Evolutionary conservation across 2,329 filamentous ascomycete species (phyloP), one percentile per base, ranked within the genome.

Genomic region (Monilinia fructigena): DNA sequence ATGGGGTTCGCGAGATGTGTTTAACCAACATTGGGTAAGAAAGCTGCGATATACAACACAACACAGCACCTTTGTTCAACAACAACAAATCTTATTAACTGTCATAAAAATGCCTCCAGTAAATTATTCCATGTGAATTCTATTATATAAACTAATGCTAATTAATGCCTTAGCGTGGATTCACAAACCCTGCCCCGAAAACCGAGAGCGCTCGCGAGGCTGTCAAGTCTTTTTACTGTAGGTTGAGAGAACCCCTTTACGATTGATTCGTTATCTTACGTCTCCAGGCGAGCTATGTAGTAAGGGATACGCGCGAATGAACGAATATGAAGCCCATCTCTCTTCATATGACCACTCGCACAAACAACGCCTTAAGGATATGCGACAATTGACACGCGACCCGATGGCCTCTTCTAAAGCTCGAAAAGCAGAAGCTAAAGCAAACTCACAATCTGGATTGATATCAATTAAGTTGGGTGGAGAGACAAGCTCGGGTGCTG

Each of bases 311-410:
- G 88, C 89, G 1, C 92, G 95, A 66, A 94, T 96, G 84, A 94
- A 96, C 76, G 94, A 98, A 77, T 97, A 96, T 77, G 94, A 98
- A 78, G 90, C 93, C 10, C 95, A 99, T 77, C 91, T 97, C 66
- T 88, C 88, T 70, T 95, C 91, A 74, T 98, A 98, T 78, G 95
- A 98, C 76, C 95, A 99, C 79, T 91, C 91, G 73, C 95, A 99
- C 79, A 93, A 93, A 77, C 93, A 96, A 80, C 89, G 91, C 60
- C 85, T 93, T 67, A 91, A 92, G 78, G 91, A 95, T 74, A 93
- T 94, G 90, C 92, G 92, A 79, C 88, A 90, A 74, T 89, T 93
- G 82, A 88, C 90, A 42, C 87, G 89, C 71, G 89, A 92, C 71
- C 87, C 90, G 1, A 84, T 83, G 64, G 87, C 86, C 31, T 84